These are phyloP conservation scores for Hansenula sp. DNA, from an alignment of 1,139 yeast genomes.

Conservation along the genomic window DNA sequence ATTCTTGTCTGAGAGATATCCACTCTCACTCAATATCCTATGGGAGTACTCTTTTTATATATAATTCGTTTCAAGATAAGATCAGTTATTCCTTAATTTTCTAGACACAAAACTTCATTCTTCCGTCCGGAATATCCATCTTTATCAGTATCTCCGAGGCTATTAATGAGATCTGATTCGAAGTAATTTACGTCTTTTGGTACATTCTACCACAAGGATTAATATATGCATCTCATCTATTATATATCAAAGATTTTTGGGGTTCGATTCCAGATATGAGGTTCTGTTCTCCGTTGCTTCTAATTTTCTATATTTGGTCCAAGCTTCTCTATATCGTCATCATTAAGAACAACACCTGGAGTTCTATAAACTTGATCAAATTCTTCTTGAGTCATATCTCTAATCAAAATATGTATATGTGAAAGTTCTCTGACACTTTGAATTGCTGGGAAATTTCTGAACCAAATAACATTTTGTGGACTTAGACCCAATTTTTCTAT, in stretches of 20 bases:
- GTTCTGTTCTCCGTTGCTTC: neutral
- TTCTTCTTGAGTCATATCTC: conserved; percentile 24
- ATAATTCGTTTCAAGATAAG: too few species aligned
- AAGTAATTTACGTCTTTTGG: too few species aligned
- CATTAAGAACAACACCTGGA: conserved; percentile 5
- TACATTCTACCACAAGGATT: too few species aligned
- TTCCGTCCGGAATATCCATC: too few species aligned
- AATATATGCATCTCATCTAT: too few species aligned
- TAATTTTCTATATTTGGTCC: neutral
- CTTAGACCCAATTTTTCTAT: conserved; percentile 31
- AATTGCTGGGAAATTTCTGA: conserved; percentile 55
- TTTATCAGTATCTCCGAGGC: neutral
- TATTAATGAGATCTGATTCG: too few species aligned
- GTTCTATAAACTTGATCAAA: conserved; percentile 1
- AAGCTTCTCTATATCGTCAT: neutral
- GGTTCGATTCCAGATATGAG: too few species aligned
- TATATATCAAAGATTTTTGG: too few species aligned
- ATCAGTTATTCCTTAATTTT: too few species aligned
- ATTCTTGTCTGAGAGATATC: too few species aligned
- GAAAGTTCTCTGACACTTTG: conserved; percentile 57
- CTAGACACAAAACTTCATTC: neutral
- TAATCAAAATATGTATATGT: conserved; percentile 53
- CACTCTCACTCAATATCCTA: too few species aligned
- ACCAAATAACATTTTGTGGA: conserved; percentile 46
- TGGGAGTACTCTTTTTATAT: too few species aligned